These are phyloP conservation scores for Aspergillus mulundensis DNA, from an alignment of 495 filamentous ascomycete species.

Conservation along the genomic window DNA sequence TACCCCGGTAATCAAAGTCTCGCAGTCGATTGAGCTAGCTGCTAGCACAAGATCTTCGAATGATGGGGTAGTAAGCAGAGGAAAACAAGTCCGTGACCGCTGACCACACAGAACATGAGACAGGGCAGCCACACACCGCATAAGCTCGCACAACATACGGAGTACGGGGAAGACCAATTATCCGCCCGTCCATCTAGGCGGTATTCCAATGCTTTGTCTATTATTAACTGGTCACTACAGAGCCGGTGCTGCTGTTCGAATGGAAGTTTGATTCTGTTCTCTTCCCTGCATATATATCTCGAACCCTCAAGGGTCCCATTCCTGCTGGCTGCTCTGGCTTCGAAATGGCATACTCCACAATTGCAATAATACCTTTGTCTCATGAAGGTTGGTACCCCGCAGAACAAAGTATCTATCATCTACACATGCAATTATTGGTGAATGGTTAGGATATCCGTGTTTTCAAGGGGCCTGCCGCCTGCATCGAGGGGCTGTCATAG, in stretches of 20 bases:
- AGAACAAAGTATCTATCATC: slow-evolving; percentile 1
- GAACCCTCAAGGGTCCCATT: background rate
- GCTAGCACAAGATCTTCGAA: background rate
- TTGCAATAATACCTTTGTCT: background rate
- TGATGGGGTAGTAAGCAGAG: background rate
- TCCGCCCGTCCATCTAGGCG: background rate
- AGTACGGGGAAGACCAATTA: background rate
- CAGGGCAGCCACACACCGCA: background rate
- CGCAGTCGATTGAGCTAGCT: background rate
- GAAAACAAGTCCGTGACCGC: background rate
- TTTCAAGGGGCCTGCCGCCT: slow-evolving; percentile 1
- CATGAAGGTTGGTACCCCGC: background rate
- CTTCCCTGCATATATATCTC: background rate
- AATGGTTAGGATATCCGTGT: slow-evolving; percentile 6
- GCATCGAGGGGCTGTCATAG: background rate
- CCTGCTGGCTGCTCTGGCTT: background rate
- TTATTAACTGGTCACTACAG: background rate
- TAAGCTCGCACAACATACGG: background rate
- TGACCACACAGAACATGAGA: background rate
- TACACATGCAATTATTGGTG: slow-evolving; percentile 10
- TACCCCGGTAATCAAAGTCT: too few relatives aligned
- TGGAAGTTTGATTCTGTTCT: background rate
- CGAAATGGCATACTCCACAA: background rate
- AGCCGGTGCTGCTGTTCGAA: background rate
- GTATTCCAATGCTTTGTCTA: background rate